phyloP scores from a whole-genome alignment of 1,284 basidiomycete genomes.

The Filobasidium uniguttulatum region DNA sequence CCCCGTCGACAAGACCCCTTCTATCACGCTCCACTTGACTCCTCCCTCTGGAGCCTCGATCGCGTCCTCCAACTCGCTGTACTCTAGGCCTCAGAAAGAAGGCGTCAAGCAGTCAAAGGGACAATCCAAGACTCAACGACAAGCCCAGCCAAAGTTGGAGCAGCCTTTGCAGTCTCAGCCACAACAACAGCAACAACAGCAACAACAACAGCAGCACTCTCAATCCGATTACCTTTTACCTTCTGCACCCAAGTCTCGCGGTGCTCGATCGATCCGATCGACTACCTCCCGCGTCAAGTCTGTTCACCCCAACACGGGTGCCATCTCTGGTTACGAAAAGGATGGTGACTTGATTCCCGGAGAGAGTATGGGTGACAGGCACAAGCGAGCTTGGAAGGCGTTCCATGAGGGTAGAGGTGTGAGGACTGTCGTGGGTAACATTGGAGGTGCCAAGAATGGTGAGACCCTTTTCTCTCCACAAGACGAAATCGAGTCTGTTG shows the following conservation, averaged over 20 bases:
- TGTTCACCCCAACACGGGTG: conserved; percentile 6
- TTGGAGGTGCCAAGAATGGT: conserved; percentile 81
- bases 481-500: background rate
- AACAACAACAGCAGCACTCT: background rate
- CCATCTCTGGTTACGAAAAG: background rate
- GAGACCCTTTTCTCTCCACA: conserved; percentile 21
- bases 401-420: conserved; percentile 88
- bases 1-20: conserved; percentile 22
- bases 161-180: background rate
- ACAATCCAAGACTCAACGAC: conserved; percentile 6
- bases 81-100: conserved; percentile 16
- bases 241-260: conserved; percentile 2
- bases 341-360: background rate
- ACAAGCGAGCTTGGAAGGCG: conserved; percentile 63
- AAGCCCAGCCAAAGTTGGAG: background rate
- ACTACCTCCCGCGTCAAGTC: conserved; percentile 1
- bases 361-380: conserved; percentile 26
- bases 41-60: conserved; percentile 11
- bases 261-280: conserved; percentile 1
- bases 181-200: background rate
- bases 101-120: conserved; percentile 13
- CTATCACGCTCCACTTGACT: conserved; percentile 30
- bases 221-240: background rate
- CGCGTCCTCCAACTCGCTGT: conserved; percentile 17
- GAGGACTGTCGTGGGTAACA: conserved; percentile 76